Base-by-base conservation (phyloP, 257 asterid genomes). In the Fraxinus anomala region DNA sequence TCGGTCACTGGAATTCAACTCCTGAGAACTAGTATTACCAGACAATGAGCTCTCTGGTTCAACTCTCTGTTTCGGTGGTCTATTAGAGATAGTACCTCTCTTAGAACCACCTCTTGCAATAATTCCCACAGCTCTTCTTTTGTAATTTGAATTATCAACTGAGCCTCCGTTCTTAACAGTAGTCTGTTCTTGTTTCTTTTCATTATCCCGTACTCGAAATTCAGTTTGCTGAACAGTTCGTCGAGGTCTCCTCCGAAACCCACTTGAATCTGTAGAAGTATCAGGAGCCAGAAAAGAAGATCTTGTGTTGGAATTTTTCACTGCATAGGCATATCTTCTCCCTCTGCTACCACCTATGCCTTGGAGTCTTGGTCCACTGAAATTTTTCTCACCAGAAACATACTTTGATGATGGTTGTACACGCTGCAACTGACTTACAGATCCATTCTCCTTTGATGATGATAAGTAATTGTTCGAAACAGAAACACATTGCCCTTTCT, bases 131-230 rank as follows among this genome's bases (percentile, higher is more conserved):
- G 81, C 68, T 80, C 89, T 91, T 51, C 93, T 96, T 34, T 21
- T 28, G 67, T 79, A 79, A 82, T 83, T 85, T 81, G 85, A 77
- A 79, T 79, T 90, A 37, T 83, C 89, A 87, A 86, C 94, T 31
- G 72, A 76, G 67, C 83, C 82, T 42, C 82, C 63, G 1, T 80
- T 79, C 63, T 84, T 77, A 47, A 84, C 79, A 68, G 88, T 85
- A 78, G 36, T 63, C 39, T 59, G 80, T 63, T 85, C 80, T 24
- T 84, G 88, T 78, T 88, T 89, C 83, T 93, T 82, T 72, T 91
- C 96, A 77, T 74, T 92, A 79, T 89, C 97, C 74, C 98, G 94
- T 79, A 92, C 80, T 75, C 95, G 91, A 81, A 89, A 95, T 79
- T 95, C 99, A 34, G 93, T 88, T 65, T 92, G 87, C 36, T 85